Base-by-base conservation (phyloP, 1,284 basidiomycete species). In the Melanopsichium pennsylvanicum region DNA sequence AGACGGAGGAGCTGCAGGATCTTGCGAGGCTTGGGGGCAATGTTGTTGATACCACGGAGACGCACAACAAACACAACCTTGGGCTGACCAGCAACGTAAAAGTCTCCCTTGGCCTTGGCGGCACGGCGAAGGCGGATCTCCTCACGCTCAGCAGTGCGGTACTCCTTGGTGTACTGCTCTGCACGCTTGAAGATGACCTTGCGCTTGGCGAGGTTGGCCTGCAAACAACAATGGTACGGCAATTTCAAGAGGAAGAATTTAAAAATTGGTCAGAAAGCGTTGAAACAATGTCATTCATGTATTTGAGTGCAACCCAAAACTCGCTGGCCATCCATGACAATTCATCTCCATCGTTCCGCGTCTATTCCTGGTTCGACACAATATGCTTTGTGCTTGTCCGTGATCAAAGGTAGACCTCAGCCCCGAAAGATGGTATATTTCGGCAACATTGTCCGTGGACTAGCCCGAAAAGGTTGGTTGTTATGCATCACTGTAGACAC, bases 171-270 rank as follows among this genome's bases (percentile, higher is more conserved):
- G 84, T 97, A 97, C 74, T 90, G 85, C 85, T 98, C 96, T 49
- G 96, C 95, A 67, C 96, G 92, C 90, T 98, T 98, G 90, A 98
- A 98, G 86, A 97, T 89, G 83, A 97, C 90, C 84, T 90, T 91
- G 85, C 96, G 90, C 87, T 95, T 94, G 69, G 91, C 88, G 83
- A 90, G 90, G 79, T 87, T 85, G 50, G 90, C 89, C 94, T 97
- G 81, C n/a, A n/a, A n/a, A n/a, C n/a, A n/a, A n/a, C n/a, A n/a
- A n/a, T 51, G 9, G 27, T 25, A 19, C 39, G 34, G n/a, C 21
- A 13, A 18, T 23, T 15, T 46, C 13, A 18, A 25, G 3, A 25
- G 33, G 13, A 29, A 22, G 36, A 42, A 27, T 7, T 42, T 34
- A 22, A 47, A 19, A 40, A 55, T 43, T 13, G 47, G 41, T 60